Conservation (phyloP, 2,329 filamentous ascomycete genomes). For the Dichotomopilus funicola region DNA sequence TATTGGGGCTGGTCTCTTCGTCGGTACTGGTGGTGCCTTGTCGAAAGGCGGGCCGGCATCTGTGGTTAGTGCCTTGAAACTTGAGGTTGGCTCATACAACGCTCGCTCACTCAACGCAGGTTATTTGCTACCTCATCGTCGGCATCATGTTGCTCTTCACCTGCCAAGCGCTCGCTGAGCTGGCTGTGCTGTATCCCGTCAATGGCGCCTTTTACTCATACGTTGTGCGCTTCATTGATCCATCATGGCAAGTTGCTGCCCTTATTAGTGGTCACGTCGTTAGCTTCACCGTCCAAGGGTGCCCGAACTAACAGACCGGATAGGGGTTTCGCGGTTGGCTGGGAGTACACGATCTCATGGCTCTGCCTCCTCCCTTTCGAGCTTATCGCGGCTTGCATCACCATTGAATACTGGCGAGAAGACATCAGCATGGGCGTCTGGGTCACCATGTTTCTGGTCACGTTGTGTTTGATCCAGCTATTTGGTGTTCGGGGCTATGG, state of each 20-base stretch:
- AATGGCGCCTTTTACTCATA: slow-evolving; percentile 60
- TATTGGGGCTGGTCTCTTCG: slow-evolving; percentile 57
- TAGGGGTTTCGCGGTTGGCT: slow-evolving; percentile 47
- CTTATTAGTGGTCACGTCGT: not conserved
- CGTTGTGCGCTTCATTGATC: slow-evolving; percentile 54
- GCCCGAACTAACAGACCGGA: too few relatives aligned
- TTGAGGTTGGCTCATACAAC: not conserved
- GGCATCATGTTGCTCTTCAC: slow-evolving; percentile 53
- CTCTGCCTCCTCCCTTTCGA: slow-evolving; percentile 47
- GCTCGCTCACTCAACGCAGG: slow-evolving; percentile 4
- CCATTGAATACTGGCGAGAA: slow-evolving; percentile 47
- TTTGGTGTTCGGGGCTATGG: slow-evolving; percentile 53
- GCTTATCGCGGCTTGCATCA: slow-evolving; percentile 47
- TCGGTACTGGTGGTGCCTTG: slow-evolving; percentile 57
- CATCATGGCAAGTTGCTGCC: slow-evolving; percentile 39
- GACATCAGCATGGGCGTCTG: slow-evolving; percentile 48
- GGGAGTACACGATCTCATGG: slow-evolving; percentile 47
- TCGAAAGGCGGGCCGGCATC: slow-evolving; percentile 52
- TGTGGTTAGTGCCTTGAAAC: slow-evolving; percentile 20
- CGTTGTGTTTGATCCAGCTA: slow-evolving; percentile 45
- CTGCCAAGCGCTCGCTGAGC: slow-evolving; percentile 53
- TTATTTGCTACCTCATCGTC: slow-evolving; percentile 49
- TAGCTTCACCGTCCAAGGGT: too few relatives aligned
- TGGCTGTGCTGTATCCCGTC: slow-evolving; percentile 54
- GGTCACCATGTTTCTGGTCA: slow-evolving; percentile 49